These are phyloP conservation scores for Poa pratensis DNA, from an alignment of 176 grass and related monocot species.

Conservation along the genomic window DNA sequence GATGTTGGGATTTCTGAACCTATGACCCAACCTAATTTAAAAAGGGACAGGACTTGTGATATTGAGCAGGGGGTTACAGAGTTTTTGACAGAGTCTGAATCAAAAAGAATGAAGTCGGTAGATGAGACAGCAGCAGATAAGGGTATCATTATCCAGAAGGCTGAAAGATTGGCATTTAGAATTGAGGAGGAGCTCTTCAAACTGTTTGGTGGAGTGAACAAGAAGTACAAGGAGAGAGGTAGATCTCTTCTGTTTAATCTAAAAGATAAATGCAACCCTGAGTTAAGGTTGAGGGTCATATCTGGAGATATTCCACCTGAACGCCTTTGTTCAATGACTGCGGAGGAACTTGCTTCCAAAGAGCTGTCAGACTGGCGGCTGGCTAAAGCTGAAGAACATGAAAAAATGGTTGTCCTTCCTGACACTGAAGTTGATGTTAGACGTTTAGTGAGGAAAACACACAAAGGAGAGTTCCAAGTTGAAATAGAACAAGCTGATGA, in stretches of 20 bases:
- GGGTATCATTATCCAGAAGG: conserved; percentile 43
- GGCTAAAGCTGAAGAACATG: conserved; percentile 91
- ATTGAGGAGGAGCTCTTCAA: conserved; percentile 93
- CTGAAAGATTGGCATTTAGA: conserved; percentile 71
- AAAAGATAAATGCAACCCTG: conserved; percentile 91
- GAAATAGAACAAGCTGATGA: conserved; percentile 76
- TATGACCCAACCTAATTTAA: conserved; percentile 43
- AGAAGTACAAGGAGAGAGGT: conserved; percentile 97
- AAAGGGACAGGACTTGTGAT: conserved; percentile 57
- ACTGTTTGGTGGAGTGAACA: conserved; percentile 91
- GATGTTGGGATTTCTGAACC: conserved; percentile 45
- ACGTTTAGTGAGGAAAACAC: conserved; percentile 90
- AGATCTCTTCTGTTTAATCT: conserved; percentile 96
- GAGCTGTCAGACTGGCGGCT: conserved; percentile 90
- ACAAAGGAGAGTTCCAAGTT: conserved; percentile 98
- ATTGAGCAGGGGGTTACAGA: conserved; percentile 24
- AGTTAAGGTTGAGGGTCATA: conserved; percentile 81
- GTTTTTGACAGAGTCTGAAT: conserved; percentile 38
- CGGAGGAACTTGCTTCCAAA: conserved; percentile 90
- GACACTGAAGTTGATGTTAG: conserved; percentile 76
- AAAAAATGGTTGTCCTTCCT: conserved; percentile 84
- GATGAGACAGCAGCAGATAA: conserved; percentile 38
- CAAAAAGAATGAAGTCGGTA: conserved; percentile 59
- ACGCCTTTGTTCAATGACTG: conserved; percentile 87
- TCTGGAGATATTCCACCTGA: conserved; percentile 86